A percentile compares a stretch with the other conserved stretches of the same genome.
These are phyloP conservation scores for Pseudohalonectria lignicola DNA, from an alignment of 2,329 filamentous ascomycete species.

Conservation along the genomic window DNA sequence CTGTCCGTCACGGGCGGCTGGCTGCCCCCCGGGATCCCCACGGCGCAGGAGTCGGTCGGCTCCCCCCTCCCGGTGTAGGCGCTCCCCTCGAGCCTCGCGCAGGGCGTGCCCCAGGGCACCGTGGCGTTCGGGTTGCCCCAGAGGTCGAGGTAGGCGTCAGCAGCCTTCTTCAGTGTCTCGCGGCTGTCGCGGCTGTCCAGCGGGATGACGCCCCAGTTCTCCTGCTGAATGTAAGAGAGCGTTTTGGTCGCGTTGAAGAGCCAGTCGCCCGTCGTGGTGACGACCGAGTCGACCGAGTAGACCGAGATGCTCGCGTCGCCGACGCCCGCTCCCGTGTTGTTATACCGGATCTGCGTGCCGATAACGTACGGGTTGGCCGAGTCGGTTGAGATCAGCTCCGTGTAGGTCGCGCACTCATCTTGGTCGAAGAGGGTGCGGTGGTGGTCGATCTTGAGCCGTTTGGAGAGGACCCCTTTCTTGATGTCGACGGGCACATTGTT, in stretches of 20 bases:
- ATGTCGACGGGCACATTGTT: conserved; percentile 9
- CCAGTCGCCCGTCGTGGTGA: conserved; percentile 19
- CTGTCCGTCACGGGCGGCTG: conserved; percentile 9
- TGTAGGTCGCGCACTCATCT: conserved; percentile 24
- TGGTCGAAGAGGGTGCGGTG: conserved; percentile 20
- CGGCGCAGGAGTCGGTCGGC: conserved; percentile 11
- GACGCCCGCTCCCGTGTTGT: conserved; percentile 1
- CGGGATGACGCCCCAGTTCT: conserved; percentile 17
- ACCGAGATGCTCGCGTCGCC: background rate
- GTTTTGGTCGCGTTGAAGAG: conserved; percentile 20
- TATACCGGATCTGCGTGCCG: conserved; percentile 22
- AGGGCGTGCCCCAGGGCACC: conserved; percentile 23
- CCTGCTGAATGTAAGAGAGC: conserved; percentile 14
- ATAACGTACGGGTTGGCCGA: conserved; percentile 22
- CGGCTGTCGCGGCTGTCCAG: conserved; percentile 12
- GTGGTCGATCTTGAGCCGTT: conserved; percentile 18
- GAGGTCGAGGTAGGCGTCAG: conserved; percentile 22
- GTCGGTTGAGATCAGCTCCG: conserved; percentile 24
- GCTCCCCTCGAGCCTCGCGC: conserved; percentile 16
- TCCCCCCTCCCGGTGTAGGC: conserved; percentile 12
- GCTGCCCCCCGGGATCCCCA: conserved; percentile 12
- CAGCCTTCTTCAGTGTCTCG: conserved; percentile 13
- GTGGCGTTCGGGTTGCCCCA: conserved; percentile 18
- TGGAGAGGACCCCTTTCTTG: conserved; percentile 12
- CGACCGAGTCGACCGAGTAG: conserved; percentile 15